Evolutionary conservation across 1,284 basidiomycete species (phyloP).

Genomic region (Inonotus obliquus): DNA sequence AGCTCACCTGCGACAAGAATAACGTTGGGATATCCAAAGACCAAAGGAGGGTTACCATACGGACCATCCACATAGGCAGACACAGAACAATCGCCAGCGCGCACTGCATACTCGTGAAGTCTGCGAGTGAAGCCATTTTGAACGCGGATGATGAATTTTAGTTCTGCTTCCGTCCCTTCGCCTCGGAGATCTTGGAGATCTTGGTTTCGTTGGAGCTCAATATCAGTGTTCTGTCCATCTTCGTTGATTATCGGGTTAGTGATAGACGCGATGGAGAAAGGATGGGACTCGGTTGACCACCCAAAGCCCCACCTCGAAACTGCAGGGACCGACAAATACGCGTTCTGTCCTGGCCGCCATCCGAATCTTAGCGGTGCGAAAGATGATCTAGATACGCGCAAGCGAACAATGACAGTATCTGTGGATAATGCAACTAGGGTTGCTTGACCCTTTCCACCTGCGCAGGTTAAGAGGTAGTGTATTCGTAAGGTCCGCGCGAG

Average conservation of each 20-base stretch:
- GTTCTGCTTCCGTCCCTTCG: not conserved
- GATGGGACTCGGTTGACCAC: slow-evolving; percentile 38
- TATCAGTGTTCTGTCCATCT: not conserved
- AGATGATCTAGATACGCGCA: slow-evolving; percentile 19
- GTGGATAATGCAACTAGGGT: slow-evolving; percentile 35
- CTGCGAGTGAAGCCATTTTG: slow-evolving; percentile 35
- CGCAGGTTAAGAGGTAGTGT: not conserved
- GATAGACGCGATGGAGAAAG: slow-evolving; percentile 40
- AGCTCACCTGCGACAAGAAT: slow-evolving; percentile 33
- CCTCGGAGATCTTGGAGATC: slow-evolving; percentile 27
- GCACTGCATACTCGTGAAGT: slow-evolving; percentile 23
- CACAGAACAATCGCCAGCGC: slow-evolving; percentile 20
- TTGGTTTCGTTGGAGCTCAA: slow-evolving; percentile 16
- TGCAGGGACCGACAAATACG: slow-evolving; percentile 37
- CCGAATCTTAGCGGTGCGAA: not conserved
- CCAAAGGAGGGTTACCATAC: slow-evolving; percentile 34
- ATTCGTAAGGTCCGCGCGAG: slow-evolving; percentile 26
- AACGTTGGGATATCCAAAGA: slow-evolving; percentile 30
- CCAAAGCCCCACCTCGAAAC: slow-evolving; percentile 23
- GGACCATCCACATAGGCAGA: slow-evolving; percentile 35
- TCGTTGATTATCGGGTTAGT: slow-evolving; percentile 22
- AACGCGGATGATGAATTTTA: slow-evolving; percentile 35
- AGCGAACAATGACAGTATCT: slow-evolving; percentile 40
- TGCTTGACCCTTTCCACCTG: slow-evolving; percentile 22
- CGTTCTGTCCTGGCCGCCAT: slow-evolving; percentile 46